Evolutionary conservation across 2,329 filamentous ascomycete genomes (phyloP), one percentile per base, ranked within the genome.

Genomic region (Alternaria brassicicola): DNA sequence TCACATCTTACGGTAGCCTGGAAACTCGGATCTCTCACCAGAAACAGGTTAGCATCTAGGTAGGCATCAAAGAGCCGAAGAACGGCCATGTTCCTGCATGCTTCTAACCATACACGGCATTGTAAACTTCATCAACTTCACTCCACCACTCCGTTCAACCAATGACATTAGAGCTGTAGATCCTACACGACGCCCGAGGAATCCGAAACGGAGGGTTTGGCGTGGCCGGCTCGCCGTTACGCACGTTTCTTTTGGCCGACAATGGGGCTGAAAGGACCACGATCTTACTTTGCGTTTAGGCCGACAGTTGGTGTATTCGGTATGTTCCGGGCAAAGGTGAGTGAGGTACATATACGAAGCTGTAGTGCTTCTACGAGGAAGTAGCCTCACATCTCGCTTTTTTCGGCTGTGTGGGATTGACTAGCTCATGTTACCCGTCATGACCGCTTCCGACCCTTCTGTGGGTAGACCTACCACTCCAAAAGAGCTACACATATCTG

Each of bases 401-500:
- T 36, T 39, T 35, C 23, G 25, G 47, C 35, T 23, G n/a, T 26
- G 41, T 41, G 26, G 21, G 49, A 35, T 28, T 30, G 19, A 53
- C 31, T 28, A 42, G 30, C 23, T 28, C 23, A 26, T 35, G 10
- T 39, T 17, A 13, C 26, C 28, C 38, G 52, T 15, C 4, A 65
- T 65, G 61, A 53, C 46, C 10, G 39, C 53, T 19, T 30, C 45
- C 17, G 46, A 28, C 36, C 43, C 46, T 25, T 19, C 31, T n/a
- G 35, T 31, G n/a, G 39, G 48, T 23, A 15, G 23, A 19, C 28
- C 41, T n/a, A 1, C 26, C 28, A 12, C 46, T n/a, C 33, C 33
- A 15, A 66, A 65, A 52, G 47, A 54, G 35, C 47, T 36, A 26
- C 68, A 70, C 52, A 63, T 69, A 36, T 59, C 65, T 19, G 52